Evolutionary conservation across 768 basidiomycete species (phyloP).

Genomic region (Boletus subparvulus): DNA sequence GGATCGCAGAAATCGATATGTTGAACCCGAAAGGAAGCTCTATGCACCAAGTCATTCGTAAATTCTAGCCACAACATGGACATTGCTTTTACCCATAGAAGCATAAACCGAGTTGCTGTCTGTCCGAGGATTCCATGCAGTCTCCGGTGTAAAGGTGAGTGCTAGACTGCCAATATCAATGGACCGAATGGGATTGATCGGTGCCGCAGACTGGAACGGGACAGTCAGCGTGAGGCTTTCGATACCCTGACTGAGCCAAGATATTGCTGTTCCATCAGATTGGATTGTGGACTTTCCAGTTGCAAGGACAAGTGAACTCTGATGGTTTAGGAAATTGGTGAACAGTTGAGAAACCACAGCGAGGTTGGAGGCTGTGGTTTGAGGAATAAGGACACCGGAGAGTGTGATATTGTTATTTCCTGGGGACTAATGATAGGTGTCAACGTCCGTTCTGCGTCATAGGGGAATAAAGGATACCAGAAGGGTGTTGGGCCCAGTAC

Average conservation of each 20-base stretch:
- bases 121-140: conserved; percentile 58
- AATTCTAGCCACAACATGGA: not conserved
- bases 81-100: conserved; percentile 42
- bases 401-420: conserved; percentile 61
- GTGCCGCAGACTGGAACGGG: conserved; percentile 50
- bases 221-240: conserved; percentile 57
- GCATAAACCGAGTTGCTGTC: conserved; percentile 62
- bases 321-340: conserved; percentile 69
- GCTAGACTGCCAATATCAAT: conserved; percentile 62
- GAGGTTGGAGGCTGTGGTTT: conserved; percentile 47
- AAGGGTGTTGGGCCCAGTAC: conserved; percentile 48
- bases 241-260: conserved; percentile 67
- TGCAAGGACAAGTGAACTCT: conserved; percentile 56
- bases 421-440: conserved; percentile 38
- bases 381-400: conserved; percentile 53
- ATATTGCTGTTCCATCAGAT: conserved; percentile 52
- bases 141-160: conserved; percentile 51
- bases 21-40: conserved; percentile 73
- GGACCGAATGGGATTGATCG: conserved; percentile 63
- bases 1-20: conserved; percentile 55
- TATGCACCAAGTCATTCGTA: conserved; percentile 23
- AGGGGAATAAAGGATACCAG: conserved; percentile 40
- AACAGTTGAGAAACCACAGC: conserved; percentile 59
- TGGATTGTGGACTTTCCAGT: conserved; percentile 59
- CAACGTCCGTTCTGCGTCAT: not conserved